These are phyloP conservation scores for Angomonas desouzai DNA, from an alignment of 208 protist species.

Conservation along the genomic window DNA sequence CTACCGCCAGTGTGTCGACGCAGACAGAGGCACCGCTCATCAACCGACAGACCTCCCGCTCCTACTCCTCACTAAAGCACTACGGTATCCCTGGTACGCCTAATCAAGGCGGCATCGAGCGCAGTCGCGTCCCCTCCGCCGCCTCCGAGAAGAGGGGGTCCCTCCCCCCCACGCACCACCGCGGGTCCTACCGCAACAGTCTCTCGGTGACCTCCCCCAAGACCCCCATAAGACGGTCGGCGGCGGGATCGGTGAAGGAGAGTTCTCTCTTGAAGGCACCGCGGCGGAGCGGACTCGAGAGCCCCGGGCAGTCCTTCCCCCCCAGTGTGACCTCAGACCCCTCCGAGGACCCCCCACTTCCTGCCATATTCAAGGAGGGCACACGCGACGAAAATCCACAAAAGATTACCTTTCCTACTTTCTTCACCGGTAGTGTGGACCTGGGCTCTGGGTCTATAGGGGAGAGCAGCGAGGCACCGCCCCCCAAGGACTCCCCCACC, in stretches of 20 bases:
- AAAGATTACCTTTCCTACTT: background rate
- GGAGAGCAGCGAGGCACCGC: background rate
- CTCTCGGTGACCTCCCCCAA: background rate
- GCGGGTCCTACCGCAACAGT: background rate
- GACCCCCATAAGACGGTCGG: background rate
- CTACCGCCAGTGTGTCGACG: background rate
- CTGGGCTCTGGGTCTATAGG: background rate
- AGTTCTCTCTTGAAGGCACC: background rate
- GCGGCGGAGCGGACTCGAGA: no score
- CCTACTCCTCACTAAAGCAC: constrained; percentile 1
- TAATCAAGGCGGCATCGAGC: background rate
- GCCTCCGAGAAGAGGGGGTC: background rate
- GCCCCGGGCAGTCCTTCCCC: no score
- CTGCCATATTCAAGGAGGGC: no score
- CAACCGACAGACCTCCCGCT: background rate
- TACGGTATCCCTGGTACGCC: background rate
- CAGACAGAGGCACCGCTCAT: background rate
- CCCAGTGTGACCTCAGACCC: no score
- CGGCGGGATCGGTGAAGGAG: background rate
- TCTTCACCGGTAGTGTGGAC: background rate
- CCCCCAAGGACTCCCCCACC: background rate
- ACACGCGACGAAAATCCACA: no score
- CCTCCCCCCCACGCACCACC: background rate
- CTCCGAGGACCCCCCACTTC: no score
- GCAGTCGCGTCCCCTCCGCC: no score